These are phyloP conservation scores for Collybia sordida DNA, from an alignment of 768 basidiomycete species.

Conservation along the genomic window DNA sequence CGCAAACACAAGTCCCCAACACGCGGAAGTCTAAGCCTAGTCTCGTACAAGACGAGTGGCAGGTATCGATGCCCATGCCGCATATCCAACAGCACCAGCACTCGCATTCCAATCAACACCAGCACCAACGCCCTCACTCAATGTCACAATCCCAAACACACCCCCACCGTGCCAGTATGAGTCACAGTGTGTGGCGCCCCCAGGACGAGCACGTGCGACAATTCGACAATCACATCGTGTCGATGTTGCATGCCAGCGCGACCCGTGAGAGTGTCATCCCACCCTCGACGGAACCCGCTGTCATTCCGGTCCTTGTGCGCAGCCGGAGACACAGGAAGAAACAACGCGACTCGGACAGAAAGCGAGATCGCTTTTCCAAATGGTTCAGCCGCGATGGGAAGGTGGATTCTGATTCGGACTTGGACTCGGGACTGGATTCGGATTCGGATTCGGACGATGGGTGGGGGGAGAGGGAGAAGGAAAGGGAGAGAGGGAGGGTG, in stretches of 20 bases:
- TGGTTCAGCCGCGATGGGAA: conserved; percentile 1
- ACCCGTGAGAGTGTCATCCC: background rate
- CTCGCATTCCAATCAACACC: background rate
- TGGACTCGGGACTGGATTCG: background rate
- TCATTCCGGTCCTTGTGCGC: background rate
- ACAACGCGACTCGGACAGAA: background rate
- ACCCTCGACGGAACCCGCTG: background rate
- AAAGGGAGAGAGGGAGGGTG: too few species aligned
- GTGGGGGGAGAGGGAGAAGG: too few species aligned
- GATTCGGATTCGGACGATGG: too few species aligned
- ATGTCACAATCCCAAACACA: background rate
- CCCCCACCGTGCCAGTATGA: background rate
- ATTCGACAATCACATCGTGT: conserved; percentile 1
- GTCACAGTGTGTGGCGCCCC: background rate
- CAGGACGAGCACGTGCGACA: background rate
- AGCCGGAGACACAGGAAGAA: background rate
- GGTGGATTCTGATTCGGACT: background rate
- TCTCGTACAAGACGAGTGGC: background rate
- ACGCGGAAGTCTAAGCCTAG: background rate
- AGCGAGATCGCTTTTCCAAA: conserved; percentile 12
- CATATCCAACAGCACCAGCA: background rate
- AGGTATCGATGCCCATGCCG: background rate
- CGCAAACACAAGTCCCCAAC: background rate
- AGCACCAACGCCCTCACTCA: background rate
- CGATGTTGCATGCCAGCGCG: background rate